Evolutionary conservation across 108 stramenopile species (phyloP), one percentile per base, ranked within the genome.

Genomic region (Cyclotella sp.): DNA sequence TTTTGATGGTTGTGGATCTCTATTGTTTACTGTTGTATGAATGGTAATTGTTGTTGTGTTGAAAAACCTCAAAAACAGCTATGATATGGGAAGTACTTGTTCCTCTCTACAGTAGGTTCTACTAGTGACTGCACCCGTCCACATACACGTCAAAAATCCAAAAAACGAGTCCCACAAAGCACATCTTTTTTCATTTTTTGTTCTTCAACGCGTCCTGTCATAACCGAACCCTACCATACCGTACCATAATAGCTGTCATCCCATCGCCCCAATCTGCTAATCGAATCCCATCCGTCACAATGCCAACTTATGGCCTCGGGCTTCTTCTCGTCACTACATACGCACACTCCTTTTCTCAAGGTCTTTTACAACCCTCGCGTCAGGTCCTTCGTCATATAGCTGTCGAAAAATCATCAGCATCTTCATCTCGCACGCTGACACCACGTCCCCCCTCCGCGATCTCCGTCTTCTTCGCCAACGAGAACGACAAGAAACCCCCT

Each of bases 401-500:
- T 15, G 3, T 40, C 39, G 5, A 13, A 4, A 62, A 1, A 21
- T 21, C 55, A 13, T 16, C 26, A 27, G 4, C 55, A 58, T 24
- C 55, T 9, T 19, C 49, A 51, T 34, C 34, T 6, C 34, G 34
- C 34, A 34, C 34, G 34, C 3, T 16, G 49, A 51, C 57, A 58
- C 24, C 64, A 34, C 64, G 16, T 47, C 18, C 9, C 10, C 30
- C 44, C 9, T 24, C 64, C 11, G 19, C 24, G 3, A 9, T 65
- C 15, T 45, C 22, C 14, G 64, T 47, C 43, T 65, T 65, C 30
- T 65, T 46, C 64, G 44, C 64, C 22, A 47, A 65, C 44, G 45
- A 65, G 0, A 47, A 14, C 19, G 64, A 65, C 43, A 47, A 65
- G 45, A 14, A 22, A 47, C 15, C 34, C 34, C 14, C 24, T 7